These are phyloP conservation scores for Phytophthora idaei DNA, from an alignment of 352 stramenopile species.

Conservation along the genomic window DNA sequence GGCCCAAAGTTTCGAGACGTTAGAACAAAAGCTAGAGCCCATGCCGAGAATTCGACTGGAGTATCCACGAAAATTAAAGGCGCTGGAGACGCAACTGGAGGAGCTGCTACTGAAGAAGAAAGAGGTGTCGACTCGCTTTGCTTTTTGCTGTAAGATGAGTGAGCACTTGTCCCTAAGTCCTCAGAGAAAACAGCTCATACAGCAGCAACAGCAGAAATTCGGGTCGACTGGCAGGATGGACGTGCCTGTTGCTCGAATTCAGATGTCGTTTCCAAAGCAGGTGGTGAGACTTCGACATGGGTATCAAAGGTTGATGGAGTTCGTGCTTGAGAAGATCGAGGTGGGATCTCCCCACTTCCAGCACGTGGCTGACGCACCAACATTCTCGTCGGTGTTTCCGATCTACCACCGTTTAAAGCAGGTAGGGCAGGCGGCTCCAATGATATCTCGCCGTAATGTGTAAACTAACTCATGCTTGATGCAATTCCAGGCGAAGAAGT, in stretches of 20 bases:
- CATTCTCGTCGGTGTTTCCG: constrained; percentile 51
- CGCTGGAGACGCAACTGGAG: constrained; percentile 44
- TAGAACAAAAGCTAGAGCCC: background rate
- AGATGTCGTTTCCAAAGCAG: constrained; percentile 44
- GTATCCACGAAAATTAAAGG: constrained; percentile 57
- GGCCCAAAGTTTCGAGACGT: background rate
- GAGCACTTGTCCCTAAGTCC: constrained; percentile 46
- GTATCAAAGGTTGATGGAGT: constrained; percentile 40
- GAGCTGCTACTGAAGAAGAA: constrained; percentile 37
- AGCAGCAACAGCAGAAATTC: constrained; percentile 13
- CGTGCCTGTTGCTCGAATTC: constrained; percentile 25
- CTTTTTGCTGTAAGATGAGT: constrained; percentile 62
- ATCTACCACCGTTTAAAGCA: constrained; percentile 57
- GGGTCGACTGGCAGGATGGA: constrained; percentile 12
- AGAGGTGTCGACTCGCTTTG: constrained; percentile 43
- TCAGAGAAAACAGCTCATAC: constrained; percentile 18
- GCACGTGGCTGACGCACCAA: constrained; percentile 32
- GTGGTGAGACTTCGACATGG: constrained; percentile 38
- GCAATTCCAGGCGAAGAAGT: constrained; percentile 43
- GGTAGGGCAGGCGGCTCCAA: constrained; percentile 27
- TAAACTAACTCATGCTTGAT: constrained; percentile 6
- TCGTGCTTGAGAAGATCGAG: constrained; percentile 41
- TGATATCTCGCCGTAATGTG: background rate
- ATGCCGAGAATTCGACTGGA: constrained; percentile 32
- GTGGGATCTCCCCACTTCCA: constrained; percentile 33